phyloP scores from a whole-genome alignment of 2,329 filamentous ascomycete species.

The Xylariomycetidae sp. region DNA sequence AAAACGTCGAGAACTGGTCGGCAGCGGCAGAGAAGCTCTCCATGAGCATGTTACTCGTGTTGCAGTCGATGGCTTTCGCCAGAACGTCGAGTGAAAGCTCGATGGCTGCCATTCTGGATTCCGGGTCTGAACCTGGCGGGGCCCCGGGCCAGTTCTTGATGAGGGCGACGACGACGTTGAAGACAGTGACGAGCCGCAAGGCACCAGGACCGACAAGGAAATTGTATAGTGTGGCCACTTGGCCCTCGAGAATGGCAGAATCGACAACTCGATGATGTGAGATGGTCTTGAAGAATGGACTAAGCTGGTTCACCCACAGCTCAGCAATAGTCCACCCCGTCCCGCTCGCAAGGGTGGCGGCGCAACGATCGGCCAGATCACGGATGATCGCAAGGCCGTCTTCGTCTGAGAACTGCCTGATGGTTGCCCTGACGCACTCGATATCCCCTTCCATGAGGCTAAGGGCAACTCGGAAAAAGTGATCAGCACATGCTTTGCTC shows the following conservation, averaged over 20 bases:
- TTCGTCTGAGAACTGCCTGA: constrained; percentile 23
- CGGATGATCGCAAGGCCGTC: constrained; percentile 24
- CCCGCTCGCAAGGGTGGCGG: constrained; percentile 5
- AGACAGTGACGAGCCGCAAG: constrained; percentile 25
- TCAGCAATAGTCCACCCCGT: background rate
- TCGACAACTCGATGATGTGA: constrained; percentile 29
- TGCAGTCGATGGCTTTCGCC: constrained; percentile 31
- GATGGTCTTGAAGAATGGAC: constrained; percentile 29
- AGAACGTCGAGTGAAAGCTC: constrained; percentile 27
- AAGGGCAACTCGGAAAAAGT: constrained; percentile 25
- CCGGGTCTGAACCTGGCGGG: constrained; percentile 3
- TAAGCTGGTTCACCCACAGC: constrained; percentile 22
- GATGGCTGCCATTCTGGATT: constrained; percentile 15
- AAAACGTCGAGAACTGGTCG: constrained; percentile 4
- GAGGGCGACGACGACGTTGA: constrained; percentile 23
- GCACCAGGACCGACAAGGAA: constrained; percentile 30
- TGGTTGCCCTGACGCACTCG: constrained; percentile 23
- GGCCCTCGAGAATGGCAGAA: constrained; percentile 33
- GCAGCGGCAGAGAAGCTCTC: constrained; percentile 18
- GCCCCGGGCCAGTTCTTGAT: constrained; percentile 13
- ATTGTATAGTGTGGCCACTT: constrained; percentile 29
- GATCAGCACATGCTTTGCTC: constrained; percentile 4
- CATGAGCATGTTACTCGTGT: constrained; percentile 28
- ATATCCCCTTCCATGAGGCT: constrained; percentile 26
- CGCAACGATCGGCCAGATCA: constrained; percentile 17